These are phyloP conservation scores for Nemophila menziesii DNA, from an alignment of 257 asterid species.

Conservation along the genomic window DNA sequence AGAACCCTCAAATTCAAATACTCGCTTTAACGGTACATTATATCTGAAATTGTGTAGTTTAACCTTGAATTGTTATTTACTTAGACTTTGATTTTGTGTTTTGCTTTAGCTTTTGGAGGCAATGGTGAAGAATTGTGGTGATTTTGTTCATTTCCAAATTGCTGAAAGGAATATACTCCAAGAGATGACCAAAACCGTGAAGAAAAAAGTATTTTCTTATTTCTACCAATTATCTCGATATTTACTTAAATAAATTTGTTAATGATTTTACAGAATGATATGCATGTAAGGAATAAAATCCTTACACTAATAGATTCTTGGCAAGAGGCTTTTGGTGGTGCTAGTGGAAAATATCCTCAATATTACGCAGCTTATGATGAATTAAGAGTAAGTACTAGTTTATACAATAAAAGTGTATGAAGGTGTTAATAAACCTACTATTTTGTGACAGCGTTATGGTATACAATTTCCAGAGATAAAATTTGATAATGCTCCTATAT, in stretches of 20 bases:
- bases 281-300: conserved; percentile 70
- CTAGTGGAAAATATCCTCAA: conserved; percentile 80
- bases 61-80: background rate
- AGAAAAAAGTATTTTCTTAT: conserved; percentile 54
- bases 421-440: background rate
- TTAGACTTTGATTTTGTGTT: conserved; percentile 9
- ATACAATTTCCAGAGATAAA: conserved; percentile 59
- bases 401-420: background rate
- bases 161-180: conserved; percentile 73
- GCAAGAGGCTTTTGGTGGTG: conserved; percentile 90
- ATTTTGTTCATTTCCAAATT: conserved; percentile 77
- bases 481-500: conserved; percentile 51
- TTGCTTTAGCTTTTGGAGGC: conserved; percentile 73
- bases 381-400: conserved; percentile 44
- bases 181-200: conserved; percentile 86
- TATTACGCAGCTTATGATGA: conserved; percentile 85
- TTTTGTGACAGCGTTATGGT: conserved; percentile 58
- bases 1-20: conserved; percentile 80
- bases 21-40: conserved; percentile 74
- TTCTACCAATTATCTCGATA: background rate
- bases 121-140: conserved; percentile 98
- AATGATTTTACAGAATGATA: conserved; percentile 56
- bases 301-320: conserved; percentile 65
- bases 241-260: background rate
- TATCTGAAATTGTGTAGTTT: background rate